Base-by-base conservation (phyloP, 768 basidiomycete species). In the Leccinum disarticulatum region DNA sequence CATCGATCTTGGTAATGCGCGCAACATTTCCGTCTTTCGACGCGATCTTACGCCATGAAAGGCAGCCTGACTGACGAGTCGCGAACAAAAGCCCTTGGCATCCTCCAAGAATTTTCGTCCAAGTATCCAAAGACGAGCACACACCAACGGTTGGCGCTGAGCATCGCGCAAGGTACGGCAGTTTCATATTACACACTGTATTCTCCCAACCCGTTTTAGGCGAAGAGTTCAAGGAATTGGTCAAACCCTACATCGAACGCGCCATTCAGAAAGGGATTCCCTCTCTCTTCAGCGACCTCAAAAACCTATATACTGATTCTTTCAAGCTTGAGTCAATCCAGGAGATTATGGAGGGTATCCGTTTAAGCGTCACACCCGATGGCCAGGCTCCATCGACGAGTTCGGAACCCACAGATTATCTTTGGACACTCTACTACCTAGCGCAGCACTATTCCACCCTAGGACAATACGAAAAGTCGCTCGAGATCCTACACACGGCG, bases 381-480 rank as follows among this genome's bases (percentile, higher is more conserved):
- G 78, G 77, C 54, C 69, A 73, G 28, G 64, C 70, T 4, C 66
- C 68, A 28, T 52, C 65, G 8, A 55, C 63, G 11, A 60, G 72
- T 1, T 59, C 70, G 9, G 77, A 83, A 8, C 95, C 96, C 1
- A 87, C 93, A 4, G 87, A 85, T 15, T 90, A 96, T 66, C 82
- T 98, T 11, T 99, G 97, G 97, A 87, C 90, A 10, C 83, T 98
- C 41, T 98, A 96, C 77, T 97, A 91, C 80, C 87, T 98, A 53
- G 88, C 94, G 0, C 93, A 96, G 66, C 95, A 95, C 70, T 81
- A 92, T 68, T 90, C 91, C 0, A 83, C 81, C 68, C 77, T 91
- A 2, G 79, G 80, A 1, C 68, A 73, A 49, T 66, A 80, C 50
- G 59, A 64, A 22, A 73, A 66, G 52, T 84, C 95, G 0, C 75